phyloP scores from a whole-genome alignment of 176 grass and related monocot species.

The Typha latifolia region DNA sequence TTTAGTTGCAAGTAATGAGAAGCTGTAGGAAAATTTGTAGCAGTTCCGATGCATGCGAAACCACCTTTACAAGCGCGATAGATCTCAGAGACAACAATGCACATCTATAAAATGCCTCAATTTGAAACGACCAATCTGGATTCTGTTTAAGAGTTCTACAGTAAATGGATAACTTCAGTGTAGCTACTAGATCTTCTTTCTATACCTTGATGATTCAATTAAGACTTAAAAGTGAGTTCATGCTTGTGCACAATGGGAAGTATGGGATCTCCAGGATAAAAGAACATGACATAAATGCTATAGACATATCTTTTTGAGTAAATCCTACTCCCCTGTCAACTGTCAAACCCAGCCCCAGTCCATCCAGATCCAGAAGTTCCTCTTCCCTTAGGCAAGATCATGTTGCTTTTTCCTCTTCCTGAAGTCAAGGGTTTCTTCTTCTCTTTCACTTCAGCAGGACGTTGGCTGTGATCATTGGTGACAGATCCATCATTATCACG shows the following conservation, averaged over 20 bases:
- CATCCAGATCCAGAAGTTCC: conserved; percentile 55
- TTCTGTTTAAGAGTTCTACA: no score
- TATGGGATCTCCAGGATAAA: not conserved
- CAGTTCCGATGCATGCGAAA: no score
- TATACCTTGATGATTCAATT: conserved; percentile 24
- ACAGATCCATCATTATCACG: conserved; percentile 15
- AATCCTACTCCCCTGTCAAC: conserved; percentile 20
- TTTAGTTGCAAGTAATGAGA: no score
- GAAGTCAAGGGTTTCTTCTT: conserved; percentile 49
- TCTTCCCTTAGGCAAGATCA: conserved; percentile 67
- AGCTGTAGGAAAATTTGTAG: no score
- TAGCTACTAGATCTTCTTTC: not conserved
- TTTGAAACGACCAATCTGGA: no score
- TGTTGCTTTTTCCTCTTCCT: conserved; percentile 43
- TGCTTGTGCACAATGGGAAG: not conserved
- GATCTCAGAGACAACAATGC: no score
- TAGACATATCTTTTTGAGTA: not conserved
- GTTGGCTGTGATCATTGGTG: conserved; percentile 15
- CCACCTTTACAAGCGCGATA: no score
- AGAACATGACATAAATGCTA: not conserved
- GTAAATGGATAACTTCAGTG: no score
- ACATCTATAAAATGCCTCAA: no score
- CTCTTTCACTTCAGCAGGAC: conserved; percentile 30
- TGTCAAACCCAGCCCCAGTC: conserved; percentile 83
- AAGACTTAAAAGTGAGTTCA: not conserved